Percentiles rank a stretch among this genome's conserved stretches.
Evolutionary conservation across 345 rosid species (phyloP).

Genomic region (Eutrema heterophyllum): DNA sequence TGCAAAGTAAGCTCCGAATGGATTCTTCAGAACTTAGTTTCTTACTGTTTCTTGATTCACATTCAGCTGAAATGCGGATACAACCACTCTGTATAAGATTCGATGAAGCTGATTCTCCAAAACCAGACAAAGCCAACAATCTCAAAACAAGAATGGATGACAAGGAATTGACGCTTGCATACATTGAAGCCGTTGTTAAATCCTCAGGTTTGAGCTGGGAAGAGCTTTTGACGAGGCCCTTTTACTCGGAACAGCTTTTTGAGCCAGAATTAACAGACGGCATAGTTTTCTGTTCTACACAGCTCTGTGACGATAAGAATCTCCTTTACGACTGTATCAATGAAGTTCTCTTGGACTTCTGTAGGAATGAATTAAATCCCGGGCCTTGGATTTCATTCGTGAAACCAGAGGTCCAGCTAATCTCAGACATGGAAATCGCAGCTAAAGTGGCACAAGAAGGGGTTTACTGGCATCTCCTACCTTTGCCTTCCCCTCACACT

Average conservation of each 20-base stretch:
- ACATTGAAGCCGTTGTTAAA: conserved; percentile 51
- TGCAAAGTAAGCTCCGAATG: neutral
- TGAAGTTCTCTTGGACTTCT: conserved; percentile 64
- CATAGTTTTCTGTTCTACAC: conserved; percentile 46
- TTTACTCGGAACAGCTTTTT: conserved; percentile 58
- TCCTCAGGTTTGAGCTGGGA: conserved; percentile 63
- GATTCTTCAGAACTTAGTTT: conserved; percentile 9
- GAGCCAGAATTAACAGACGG: conserved; percentile 47
- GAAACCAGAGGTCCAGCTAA: conserved; percentile 48
- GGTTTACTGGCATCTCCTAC: conserved; percentile 68
- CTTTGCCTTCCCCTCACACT: conserved; percentile 59
- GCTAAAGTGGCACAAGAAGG: conserved; percentile 56
- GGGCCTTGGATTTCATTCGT: conserved; percentile 49
- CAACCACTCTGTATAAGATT: conserved; percentile 54
- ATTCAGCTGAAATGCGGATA: conserved; percentile 48
- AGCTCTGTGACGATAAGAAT: conserved; percentile 45
- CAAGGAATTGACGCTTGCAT: conserved; percentile 42
- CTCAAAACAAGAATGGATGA: conserved; percentile 40
- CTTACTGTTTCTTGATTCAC: conserved; percentile 30
- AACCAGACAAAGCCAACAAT: conserved; percentile 27
- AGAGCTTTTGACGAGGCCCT: conserved; percentile 51
- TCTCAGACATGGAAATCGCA: conserved; percentile 43
- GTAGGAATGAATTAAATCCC: conserved; percentile 38
- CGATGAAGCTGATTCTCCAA: conserved; percentile 61
- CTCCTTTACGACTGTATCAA: conserved; percentile 67